These are phyloP conservation scores for Spiraea crenata DNA, from an alignment of 331 rosid species.

Conservation along the genomic window DNA sequence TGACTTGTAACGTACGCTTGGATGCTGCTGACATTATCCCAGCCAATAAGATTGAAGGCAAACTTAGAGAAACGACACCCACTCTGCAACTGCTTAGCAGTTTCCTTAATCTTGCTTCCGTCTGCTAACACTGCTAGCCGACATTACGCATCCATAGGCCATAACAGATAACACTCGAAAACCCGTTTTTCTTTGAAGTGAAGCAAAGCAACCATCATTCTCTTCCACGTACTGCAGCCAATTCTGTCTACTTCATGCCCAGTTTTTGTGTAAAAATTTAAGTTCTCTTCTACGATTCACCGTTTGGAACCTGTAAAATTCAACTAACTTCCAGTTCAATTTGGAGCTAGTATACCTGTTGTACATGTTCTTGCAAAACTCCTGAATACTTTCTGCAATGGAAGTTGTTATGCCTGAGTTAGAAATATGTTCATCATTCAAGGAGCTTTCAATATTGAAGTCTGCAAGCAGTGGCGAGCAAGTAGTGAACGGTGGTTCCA, in stretches of 20 bases:
- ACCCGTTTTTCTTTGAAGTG: background rate
- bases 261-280: background rate
- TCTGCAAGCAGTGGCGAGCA: slow-evolving; percentile 12
- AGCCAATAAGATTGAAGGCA: background rate
- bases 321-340: background rate
- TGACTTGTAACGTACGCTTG: background rate
- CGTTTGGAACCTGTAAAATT: background rate
- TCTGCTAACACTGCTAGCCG: background rate
- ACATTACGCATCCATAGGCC: background rate
- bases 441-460: slow-evolving; percentile 22
- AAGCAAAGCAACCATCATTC: slow-evolving; percentile 15
- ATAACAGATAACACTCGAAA: background rate
- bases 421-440: slow-evolving; percentile 6
- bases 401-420: slow-evolving; percentile 10
- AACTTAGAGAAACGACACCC: slow-evolving; percentile 13
- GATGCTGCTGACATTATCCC: background rate
- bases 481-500: background rate
- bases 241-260: background rate
- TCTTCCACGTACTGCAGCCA: background rate
- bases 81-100: slow-evolving; percentile 26
- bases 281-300: background rate
- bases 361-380: background rate
- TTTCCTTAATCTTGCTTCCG: slow-evolving; percentile 7
- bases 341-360: no score
- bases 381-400: background rate